Conservation (phyloP, 177 flowering plant genomes). For the Vitis hybrid region DNA sequence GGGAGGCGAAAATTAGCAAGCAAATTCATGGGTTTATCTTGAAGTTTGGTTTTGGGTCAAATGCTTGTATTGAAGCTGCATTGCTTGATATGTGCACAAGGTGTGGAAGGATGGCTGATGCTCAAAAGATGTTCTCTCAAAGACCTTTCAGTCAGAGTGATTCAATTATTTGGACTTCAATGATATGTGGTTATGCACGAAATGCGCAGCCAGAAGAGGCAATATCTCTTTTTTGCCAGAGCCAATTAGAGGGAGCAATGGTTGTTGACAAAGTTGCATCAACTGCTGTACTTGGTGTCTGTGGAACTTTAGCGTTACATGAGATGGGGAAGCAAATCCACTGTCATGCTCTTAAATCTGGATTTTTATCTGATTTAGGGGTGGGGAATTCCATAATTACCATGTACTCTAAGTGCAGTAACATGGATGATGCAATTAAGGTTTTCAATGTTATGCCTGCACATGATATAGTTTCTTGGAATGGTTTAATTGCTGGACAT, state of each 20-base stretch:
- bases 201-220: constrained; percentile 69
- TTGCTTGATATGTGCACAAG: constrained; percentile 80
- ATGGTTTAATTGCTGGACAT: constrained; percentile 60
- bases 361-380: constrained; percentile 41
- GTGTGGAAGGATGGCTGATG: constrained; percentile 75
- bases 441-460: constrained; percentile 52
- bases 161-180: constrained; percentile 58
- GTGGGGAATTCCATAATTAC: constrained; percentile 66
- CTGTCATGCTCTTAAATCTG: constrained; percentile 51
- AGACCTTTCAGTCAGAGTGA: constrained; percentile 28
- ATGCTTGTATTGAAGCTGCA: constrained; percentile 60
- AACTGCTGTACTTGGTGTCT: constrained; percentile 59
- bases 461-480: constrained; percentile 79
- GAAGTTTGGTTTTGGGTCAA: constrained; percentile 57
- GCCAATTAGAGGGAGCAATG: constrained; percentile 39
- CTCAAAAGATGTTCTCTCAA: constrained; percentile 52
- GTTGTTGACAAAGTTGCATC: constrained; percentile 58
- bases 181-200: constrained; percentile 77
- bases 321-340: constrained; percentile 82
- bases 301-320: constrained; percentile 67
- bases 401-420: constrained; percentile 81
- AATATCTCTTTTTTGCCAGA: constrained; percentile 40
- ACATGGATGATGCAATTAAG: constrained; percentile 54
- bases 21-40: constrained; percentile 77
- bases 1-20: constrained; percentile 39